Evolutionary conservation across 768 basidiomycete genomes (phyloP).

Genomic region (Lenzites betulinus): DNA sequence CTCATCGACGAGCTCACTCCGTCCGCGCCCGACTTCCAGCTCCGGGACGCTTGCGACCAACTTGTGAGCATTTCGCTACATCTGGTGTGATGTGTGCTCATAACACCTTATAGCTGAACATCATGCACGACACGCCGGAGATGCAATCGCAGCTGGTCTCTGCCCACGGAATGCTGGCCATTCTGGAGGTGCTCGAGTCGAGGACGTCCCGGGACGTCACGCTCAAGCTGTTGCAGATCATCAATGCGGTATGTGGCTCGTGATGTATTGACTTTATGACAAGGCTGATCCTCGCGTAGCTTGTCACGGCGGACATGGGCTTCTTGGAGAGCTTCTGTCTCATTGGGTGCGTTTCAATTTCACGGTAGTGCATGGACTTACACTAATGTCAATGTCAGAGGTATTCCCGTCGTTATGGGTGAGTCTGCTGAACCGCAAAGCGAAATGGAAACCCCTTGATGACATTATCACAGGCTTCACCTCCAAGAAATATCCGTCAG

Average conservation of each 20-base stretch:
- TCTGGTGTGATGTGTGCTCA: conserved; percentile 3
- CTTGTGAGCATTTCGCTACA: conserved; percentile 51
- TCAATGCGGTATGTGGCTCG: conserved; percentile 69
- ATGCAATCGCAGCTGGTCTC: conserved; percentile 88
- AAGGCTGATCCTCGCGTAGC: conserved; percentile 28
- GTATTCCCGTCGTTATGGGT: conserved; percentile 96
- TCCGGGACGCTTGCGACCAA: conserved; percentile 85
- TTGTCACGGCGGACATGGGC: conserved; percentile 67
- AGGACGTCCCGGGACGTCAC: conserved; percentile 84
- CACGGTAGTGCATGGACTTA: not conserved
- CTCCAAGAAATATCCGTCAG: conserved; percentile 89
- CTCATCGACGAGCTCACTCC: conserved; percentile 87
- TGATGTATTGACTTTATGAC: not conserved
- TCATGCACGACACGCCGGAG: conserved; percentile 79
- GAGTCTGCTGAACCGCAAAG: conserved; percentile 24
- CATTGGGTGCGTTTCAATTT: conserved; percentile 59
- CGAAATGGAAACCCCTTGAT: too few species aligned
- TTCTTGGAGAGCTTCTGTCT: conserved; percentile 95
- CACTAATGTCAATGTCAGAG: conserved; percentile 44
- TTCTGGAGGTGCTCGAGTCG: conserved; percentile 90
- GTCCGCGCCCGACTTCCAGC: conserved; percentile 76
- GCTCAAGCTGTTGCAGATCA: conserved; percentile 81
- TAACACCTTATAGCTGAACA: conserved; percentile 52
- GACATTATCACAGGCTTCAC: conserved; percentile 68
- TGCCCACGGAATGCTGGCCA: conserved; percentile 92